Conservation (phyloP, 2,329 filamentous ascomycete species). For the Chaetothyriales sp. region DNA sequence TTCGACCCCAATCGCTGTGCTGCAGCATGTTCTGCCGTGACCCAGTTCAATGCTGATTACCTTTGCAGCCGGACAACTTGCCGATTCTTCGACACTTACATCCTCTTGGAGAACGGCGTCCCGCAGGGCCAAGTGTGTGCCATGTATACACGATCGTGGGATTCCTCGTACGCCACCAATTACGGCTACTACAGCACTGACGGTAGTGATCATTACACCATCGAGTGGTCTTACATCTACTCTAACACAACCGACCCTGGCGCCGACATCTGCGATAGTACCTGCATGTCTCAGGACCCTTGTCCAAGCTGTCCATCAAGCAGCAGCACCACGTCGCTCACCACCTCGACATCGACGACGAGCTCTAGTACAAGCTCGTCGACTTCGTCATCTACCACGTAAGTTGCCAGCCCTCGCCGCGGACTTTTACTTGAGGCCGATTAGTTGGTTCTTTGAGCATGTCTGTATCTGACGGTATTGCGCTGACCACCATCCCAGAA, state of each 20-base stretch:
- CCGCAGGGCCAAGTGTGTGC: conserved; percentile 2
- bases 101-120: neutral
- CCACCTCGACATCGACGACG: too few species aligned
- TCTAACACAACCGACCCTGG: neutral
- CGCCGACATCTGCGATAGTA: neutral
- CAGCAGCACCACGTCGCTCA: neutral
- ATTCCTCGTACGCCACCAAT: conserved; percentile 20
- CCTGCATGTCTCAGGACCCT: neutral
- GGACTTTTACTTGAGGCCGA: too few species aligned
- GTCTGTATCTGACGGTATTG: too few species aligned
- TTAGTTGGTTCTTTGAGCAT: too few species aligned
- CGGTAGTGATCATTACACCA: neutral
- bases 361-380: too few species aligned
- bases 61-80: neutral
- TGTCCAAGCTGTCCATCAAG: neutral
- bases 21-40: neutral
- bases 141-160: conserved; percentile 6
- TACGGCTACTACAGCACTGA: conserved; percentile 8
- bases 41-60: neutral
- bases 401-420: too few species aligned
- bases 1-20: conserved; percentile 3
- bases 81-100: conserved; percentile 5
- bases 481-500: too few species aligned
- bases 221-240: neutral
- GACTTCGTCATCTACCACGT: too few species aligned